Base-by-base conservation (phyloP, 257 asterid genomes). In the Jacaranda mimosifolia region DNA sequence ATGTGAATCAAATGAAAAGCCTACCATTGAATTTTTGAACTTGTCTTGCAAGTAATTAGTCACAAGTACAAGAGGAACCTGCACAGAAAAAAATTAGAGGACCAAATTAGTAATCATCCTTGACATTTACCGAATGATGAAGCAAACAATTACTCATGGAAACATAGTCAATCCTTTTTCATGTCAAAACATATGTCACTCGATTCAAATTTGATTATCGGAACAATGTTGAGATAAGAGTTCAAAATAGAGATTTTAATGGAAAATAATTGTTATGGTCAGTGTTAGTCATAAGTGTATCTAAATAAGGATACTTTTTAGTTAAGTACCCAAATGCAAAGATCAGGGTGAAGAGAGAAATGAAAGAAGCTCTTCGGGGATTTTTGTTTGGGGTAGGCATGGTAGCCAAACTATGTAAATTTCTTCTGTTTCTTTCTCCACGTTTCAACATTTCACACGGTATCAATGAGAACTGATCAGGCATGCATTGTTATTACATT, bases 11-110 rank as follows among this genome's bases (percentile, higher is more conserved):
- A n/a, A 57, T 45, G 40, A 36, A 63, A 72, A 80, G 78, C 88
- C n/a, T 77, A 96, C 99, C 97, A 90, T 96, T 3, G 98, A 96
- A 72, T 83, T 93, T 59, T 92, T 77, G 96, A 91, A 93, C 90
- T 91, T 93, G 82, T 91, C 58, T 83, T 91, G 97, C 88, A 96
- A 83, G 79, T 69, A 85, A 63, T 93, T 96, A 19, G 99, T 96
- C 82, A 96, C 74, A 45, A 96, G 83, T 63, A 93, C 99, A 65
- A 93, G 88, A 10, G 98, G 99, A 76, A 96, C 91, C 99, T 96
- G 96, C 74, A 63, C 83, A 76, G 36, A 67, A 64, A 67, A 70
- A 49, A 70, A 52, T 5, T 13, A 70, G 3, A 60, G 59, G 62
- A 77, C 32, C 45, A n/a, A 62, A 63, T 77, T 64, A 85, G 51